Evolutionary conservation across 2,329 filamentous ascomycete genomes (phyloP).

Genomic region (Emmonsiellopsis sp.): DNA sequence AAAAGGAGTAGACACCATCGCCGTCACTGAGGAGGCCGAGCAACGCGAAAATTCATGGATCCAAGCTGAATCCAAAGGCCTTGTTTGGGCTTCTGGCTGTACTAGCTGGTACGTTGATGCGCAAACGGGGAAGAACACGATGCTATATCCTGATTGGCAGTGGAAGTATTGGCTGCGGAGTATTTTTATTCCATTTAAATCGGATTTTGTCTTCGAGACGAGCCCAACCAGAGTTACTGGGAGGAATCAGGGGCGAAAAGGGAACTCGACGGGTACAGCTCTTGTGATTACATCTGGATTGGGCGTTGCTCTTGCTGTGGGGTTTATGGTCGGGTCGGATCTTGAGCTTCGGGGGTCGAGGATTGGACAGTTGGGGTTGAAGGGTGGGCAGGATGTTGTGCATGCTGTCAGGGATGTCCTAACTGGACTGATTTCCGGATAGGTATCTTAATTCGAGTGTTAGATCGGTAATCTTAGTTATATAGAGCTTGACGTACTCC

Average conservation of each 20-base stretch:
- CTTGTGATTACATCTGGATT: slow-evolving; percentile 1
- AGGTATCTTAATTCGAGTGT: too few species aligned
- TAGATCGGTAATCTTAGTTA: too few species aligned
- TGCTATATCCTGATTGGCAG: slow-evolving; percentile 46
- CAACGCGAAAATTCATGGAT: slow-evolving; percentile 28
- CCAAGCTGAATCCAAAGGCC: slow-evolving; percentile 30
- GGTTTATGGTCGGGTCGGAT: not conserved
- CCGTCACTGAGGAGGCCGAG: slow-evolving; percentile 29
- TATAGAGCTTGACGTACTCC: too few species aligned
- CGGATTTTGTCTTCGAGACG: slow-evolving; percentile 27
- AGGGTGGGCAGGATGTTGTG: not conserved
- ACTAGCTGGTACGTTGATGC: slow-evolving; percentile 44
- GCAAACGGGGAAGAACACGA: slow-evolving; percentile 39
- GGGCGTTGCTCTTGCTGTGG: slow-evolving; percentile 3
- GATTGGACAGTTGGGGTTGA: not conserved
- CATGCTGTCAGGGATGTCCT: not conserved
- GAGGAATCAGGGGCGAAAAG: slow-evolving; percentile 1
- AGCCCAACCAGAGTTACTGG: slow-evolving; percentile 4
- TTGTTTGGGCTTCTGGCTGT: slow-evolving; percentile 44
- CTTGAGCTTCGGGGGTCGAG: not conserved
- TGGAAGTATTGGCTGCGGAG: slow-evolving; percentile 41
- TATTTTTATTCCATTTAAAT: slow-evolving; percentile 31
- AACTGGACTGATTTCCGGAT: not conserved
- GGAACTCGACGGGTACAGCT: not conserved
- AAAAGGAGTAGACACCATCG: slow-evolving; percentile 18